Base-by-base conservation (phyloP, 2,329 filamentous ascomycete species). In the Triangularia verruculosa region DNA sequence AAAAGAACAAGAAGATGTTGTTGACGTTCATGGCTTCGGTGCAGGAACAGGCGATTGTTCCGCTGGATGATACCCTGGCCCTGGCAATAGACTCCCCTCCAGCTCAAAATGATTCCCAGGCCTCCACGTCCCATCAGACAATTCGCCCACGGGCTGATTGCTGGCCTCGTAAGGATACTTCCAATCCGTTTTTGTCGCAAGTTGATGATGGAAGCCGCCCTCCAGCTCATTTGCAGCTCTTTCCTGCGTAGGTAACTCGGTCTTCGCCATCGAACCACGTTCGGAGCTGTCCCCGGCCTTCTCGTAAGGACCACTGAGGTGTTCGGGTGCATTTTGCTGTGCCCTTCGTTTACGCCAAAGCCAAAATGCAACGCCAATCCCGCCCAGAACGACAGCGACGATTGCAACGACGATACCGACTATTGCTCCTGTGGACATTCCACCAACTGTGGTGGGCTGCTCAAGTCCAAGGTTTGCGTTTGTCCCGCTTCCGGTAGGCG, bases 141-240 rank as follows among this genome's bases (percentile, higher is more conserved):
- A 12, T n/a, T 57, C 55, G 20, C 55, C 43, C 12, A 39, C 55
- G 5, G 27, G 55, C 13, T 20, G 20, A 17, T 30, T 34, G 5
- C 55, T 15, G 4, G 55, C 17, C 22, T 34, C 28, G 27, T 22
- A 20, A 34, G 28, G 28, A 43, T 22, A 57, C 11, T 57, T 57
- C 55, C 55, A 57, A 22, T 57, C 55, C 8, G 25, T 25, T 8
- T 57, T 57, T 24, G 30, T 22, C 8, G 55, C 28, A 3, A 57
- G 13, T 22, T 57, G 55, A 34, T 57, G 55, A 57, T 57, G 39
- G 12, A 57, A 57, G 9, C 30, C 17, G 28, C 55, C 55, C 13
- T 34, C 28, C 28, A 57, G 15, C 15, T 57, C 55, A 24, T 28
- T 20, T 1, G 55, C 55, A 20, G 55, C 55, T 24, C 22, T 24